Base-by-base conservation (phyloP, 345 rosid genomes). In the Mangifera indica region DNA sequence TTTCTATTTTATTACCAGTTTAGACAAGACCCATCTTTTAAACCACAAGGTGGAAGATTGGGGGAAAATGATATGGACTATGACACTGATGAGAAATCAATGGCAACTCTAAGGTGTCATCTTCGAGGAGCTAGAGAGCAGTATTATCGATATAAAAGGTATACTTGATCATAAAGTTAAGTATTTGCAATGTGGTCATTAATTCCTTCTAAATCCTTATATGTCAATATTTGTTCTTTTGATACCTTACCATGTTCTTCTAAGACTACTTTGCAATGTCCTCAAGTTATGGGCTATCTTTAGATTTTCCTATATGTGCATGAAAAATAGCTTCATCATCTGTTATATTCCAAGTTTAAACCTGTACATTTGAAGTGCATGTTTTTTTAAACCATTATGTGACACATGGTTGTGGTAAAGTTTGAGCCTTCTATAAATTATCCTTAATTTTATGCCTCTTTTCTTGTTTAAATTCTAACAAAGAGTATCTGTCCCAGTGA, bases 61-160 rank as follows among this genome's bases (percentile, higher is more conserved):
- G 99, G 99, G 60, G 99, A 96, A 84, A 91, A 93, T 81, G 99
- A 96, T 77, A 96, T 96, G 99, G 98, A 96, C 80, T 96, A 91
- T 77, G 99, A 96, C 77, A 88, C 99, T 45, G 99, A 96, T 85
- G 98, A 88, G 78, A 96, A 93, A 81, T 89, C 99, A 25, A 96
- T 96, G 99, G 99, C 99, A 79, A 93, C 92, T 62, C 88, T 96
- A 60, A 89, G 99, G 77, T 95, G 97, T 64, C 91, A 96, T 86
- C 96, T 96, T 75, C 86, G 97, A 52, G 81, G 86, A 78, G 99
- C 99, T 74, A 87, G 93, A 66, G 98, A 93, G 77, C 88, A 85
- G 74, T 96, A 96, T 79, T 96, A 91, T 66, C 92, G 99, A 60
- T 96, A 84, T 80, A 96, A 88, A 87, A 93, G 99, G 99, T 96